Conservation (phyloP, 2,329 filamentous ascomycete genomes). For the Diaporthe sp. region DNA sequence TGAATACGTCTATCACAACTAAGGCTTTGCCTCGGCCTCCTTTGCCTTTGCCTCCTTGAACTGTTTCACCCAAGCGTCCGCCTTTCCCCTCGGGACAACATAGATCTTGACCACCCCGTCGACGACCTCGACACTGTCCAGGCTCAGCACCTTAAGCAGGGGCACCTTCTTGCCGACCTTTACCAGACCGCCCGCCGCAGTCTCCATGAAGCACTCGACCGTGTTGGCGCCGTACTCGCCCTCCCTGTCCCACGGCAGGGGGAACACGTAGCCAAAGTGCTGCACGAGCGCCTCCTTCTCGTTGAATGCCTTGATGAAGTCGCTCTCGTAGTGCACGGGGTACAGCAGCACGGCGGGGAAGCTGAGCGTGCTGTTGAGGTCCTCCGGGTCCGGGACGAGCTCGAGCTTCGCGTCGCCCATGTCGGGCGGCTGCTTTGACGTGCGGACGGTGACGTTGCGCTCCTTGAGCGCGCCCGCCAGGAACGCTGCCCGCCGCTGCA, state of each 20-base stretch:
- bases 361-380: slow-evolving; percentile 77
- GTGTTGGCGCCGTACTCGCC: slow-evolving; percentile 73
- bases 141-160: slow-evolving; percentile 79
- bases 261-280: slow-evolving; percentile 88
- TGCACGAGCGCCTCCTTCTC: slow-evolving; percentile 82
- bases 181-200: slow-evolving; percentile 80
- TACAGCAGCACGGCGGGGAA: slow-evolving; percentile 90
- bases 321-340: slow-evolving; percentile 82
- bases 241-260: slow-evolving; percentile 84
- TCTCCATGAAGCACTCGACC: slow-evolving; percentile 94
- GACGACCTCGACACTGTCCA: slow-evolving; percentile 86
- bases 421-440: slow-evolving; percentile 80
- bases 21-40: slow-evolving; percentile 48
- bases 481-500: slow-evolving; percentile 67
- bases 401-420: slow-evolving; percentile 85
- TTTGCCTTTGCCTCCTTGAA: slow-evolving; percentile 81
- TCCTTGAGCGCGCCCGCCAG: slow-evolving; percentile 76
- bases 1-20: neutral
- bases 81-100: slow-evolving; percentile 80
- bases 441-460: slow-evolving; percentile 76
- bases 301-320: slow-evolving; percentile 89
- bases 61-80: slow-evolving; percentile 82
- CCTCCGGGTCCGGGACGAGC: slow-evolving; percentile 79
- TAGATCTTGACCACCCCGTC: slow-evolving; percentile 88
- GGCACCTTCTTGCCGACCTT: slow-evolving; percentile 90